Evolutionary conservation across 345 rosid species (phyloP), one percentile per base, ranked within the genome.

Genomic region (Moricandia arvensis): DNA sequence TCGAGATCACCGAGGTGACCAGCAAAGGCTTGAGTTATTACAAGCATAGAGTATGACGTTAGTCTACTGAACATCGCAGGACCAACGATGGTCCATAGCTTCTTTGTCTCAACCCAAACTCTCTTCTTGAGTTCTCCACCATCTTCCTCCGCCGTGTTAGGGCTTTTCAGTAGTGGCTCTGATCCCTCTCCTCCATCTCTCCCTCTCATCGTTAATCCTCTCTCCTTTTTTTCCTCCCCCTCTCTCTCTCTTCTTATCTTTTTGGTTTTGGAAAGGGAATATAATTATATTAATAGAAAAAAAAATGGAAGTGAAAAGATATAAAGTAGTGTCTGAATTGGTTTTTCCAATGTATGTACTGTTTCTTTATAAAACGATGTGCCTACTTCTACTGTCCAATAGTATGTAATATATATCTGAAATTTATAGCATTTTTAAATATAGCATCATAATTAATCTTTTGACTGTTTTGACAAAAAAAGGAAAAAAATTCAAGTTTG

Each of bases 1-100:
- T 92, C 95, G 8, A 89, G 90, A 61, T 90, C 93, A 0, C 99
- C 99, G 24, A 94, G 82, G 76, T 91, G 97, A 41, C 98, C 98
- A 7, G 97, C 97, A 38, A 89, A 94, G 34, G 97, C 93, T 82
- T 91, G 98, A 33, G 97, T 91, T 51, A 94, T 92, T 74, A 95
- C 86, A 33, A 94, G 66, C 92, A 85, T 91, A 13, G 97, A 85
- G 51, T 87, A 87, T 27, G 97, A 74, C 18, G 93, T 82, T 30
- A 94, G 13, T 2, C 98, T 87, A 82, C 89, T 86, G 63, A 91
- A 87, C 57, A 94, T 88, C n/a, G 97, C 87, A 0, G 97, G 98
- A 12, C 96, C 98, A 6, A 90, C 96, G 45, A 92, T 86, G 27
- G 86, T 72, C 98, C 98, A 94, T 33, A 91, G 84, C 81, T 90